Percentiles rank a stretch among this genome's conserved stretches.
These are phyloP conservation scores for Phylloporus sp. DNA, from an alignment of 768 basidiomycete species.

Conservation along the genomic window DNA sequence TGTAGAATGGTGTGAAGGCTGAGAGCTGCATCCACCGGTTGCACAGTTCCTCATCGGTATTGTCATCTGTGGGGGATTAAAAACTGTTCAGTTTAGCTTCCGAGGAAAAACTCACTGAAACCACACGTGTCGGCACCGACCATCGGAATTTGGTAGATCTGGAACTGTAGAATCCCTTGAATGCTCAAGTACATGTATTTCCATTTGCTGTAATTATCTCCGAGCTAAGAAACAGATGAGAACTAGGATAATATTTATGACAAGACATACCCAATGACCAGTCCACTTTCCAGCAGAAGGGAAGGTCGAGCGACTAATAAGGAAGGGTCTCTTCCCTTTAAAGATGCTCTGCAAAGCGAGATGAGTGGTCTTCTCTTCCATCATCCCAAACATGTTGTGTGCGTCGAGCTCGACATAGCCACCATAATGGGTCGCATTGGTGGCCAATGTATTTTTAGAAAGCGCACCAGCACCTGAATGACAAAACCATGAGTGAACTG, in stretches of 20 bases:
- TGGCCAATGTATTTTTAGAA: conserved; percentile 53
- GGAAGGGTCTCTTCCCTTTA: conserved; percentile 62
- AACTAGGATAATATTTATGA: neutral
- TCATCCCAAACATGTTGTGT: conserved; percentile 69
- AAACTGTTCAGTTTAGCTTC: neutral
- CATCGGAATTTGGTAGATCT: conserved; percentile 79
- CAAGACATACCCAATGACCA: conserved; percentile 57
- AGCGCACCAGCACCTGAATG: conserved; percentile 47
- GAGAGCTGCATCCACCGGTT: conserved; percentile 86
- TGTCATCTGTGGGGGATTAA: conserved; percentile 32
- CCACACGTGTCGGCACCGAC: conserved; percentile 70
- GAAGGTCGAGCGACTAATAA: conserved; percentile 69
- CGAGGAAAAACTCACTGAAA: conserved; percentile 20
- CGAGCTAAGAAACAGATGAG: conserved; percentile 42
- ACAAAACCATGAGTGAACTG: neutral
- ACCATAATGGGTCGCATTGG: conserved; percentile 65
- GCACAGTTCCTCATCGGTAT: conserved; percentile 78
- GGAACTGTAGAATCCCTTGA: conserved; percentile 78
- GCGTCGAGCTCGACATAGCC: conserved; percentile 63
- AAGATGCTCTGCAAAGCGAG: conserved; percentile 50
- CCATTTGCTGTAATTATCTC: conserved; percentile 78
- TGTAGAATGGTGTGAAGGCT: conserved; percentile 78
- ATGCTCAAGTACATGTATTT: conserved; percentile 66
- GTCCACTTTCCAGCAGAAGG: conserved; percentile 66
- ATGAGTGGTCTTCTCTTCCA: conserved; percentile 68